Conservation (phyloP, 1,284 basidiomycete genomes). For the Mycosarcoma mackinlayi region DNA sequence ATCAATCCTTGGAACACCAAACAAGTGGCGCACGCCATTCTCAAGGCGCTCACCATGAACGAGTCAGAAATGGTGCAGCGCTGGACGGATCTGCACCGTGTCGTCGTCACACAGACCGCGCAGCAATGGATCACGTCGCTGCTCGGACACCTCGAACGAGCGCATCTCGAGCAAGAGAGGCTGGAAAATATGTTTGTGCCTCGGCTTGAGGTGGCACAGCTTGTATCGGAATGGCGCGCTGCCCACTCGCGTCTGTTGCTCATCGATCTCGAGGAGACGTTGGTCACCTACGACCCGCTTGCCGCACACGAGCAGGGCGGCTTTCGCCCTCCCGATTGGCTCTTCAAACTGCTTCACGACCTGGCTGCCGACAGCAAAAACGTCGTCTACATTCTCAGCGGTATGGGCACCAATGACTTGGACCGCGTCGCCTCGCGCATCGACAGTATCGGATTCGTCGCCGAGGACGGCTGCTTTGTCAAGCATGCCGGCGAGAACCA, state of each 20-base stretch:
- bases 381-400: conserved; percentile 84
- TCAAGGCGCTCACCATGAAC: conserved; percentile 79
- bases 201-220: conserved; percentile 64
- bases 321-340: conserved; percentile 73
- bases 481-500: conserved; percentile 71
- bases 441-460: conserved; percentile 81
- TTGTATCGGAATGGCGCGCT: conserved; percentile 69
- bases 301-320: conserved; percentile 66
- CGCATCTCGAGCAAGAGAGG: conserved; percentile 62
- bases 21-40: conserved; percentile 76
- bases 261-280: conserved; percentile 82
- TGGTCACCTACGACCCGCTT: conserved; percentile 72
- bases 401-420: conserved; percentile 76
- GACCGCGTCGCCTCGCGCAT: conserved; percentile 73
- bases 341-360: conserved; percentile 74
- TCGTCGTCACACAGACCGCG: conserved; percentile 86
- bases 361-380: conserved; percentile 77
- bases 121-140: conserved; percentile 85
- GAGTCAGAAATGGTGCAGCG: conserved; percentile 78
- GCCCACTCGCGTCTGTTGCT: conserved; percentile 76
- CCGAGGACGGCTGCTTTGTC: conserved; percentile 88
- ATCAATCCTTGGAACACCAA: conserved; percentile 75
- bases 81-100: conserved; percentile 86
- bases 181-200: conserved; percentile 63
- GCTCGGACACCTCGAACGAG: conserved; percentile 70